A percentile compares a stretch with the other conserved stretches of the same genome.
These are phyloP conservation scores for Salix brachista DNA, from an alignment of 345 rosid species.

Conservation along the genomic window DNA sequence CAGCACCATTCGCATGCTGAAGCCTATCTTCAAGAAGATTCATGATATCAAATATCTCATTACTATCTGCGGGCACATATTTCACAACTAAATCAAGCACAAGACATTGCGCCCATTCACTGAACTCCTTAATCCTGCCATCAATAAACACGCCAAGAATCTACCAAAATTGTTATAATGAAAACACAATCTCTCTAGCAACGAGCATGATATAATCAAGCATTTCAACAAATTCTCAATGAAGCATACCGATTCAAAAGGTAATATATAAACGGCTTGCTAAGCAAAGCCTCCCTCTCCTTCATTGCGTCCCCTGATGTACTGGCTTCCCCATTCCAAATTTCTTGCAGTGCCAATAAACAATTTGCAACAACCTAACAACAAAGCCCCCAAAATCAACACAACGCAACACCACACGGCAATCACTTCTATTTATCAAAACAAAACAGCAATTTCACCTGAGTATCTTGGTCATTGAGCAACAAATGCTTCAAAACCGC, in stretches of 20 bases:
- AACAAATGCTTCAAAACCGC: conserved; percentile 72
- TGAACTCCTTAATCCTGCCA: conserved; percentile 86
- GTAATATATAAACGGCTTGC: conserved; percentile 72
- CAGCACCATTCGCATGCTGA: conserved; percentile 99
- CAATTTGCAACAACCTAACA: conserved; percentile 87
- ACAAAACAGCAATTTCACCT: conserved; percentile 41
- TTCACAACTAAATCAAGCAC: conserved; percentile 87
- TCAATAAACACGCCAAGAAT: conserved; percentile 6
- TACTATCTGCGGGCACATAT: conserved; percentile 77
- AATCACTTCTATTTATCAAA: not conserved
- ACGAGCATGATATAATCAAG: not conserved
- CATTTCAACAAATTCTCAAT: too few relatives aligned
- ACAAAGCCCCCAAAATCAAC: conserved; percentile 1
- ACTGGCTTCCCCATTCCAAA: conserved; percentile 82
- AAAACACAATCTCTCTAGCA: not conserved
- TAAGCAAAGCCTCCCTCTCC: conserved; percentile 74
- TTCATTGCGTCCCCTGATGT: conserved; percentile 81
- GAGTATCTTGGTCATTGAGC: conserved; percentile 81
- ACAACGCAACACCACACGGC: not conserved
- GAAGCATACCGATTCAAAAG: conserved; percentile 67
- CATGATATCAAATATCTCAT: conserved; percentile 96
- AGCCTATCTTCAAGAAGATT: conserved; percentile 99
- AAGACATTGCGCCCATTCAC: conserved; percentile 97
- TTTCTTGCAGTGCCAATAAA: conserved; percentile 88
- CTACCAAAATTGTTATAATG: not conserved